These are phyloP conservation scores for Collybiopsis confluens DNA, from an alignment of 768 basidiomycete species.

Conservation along the genomic window DNA sequence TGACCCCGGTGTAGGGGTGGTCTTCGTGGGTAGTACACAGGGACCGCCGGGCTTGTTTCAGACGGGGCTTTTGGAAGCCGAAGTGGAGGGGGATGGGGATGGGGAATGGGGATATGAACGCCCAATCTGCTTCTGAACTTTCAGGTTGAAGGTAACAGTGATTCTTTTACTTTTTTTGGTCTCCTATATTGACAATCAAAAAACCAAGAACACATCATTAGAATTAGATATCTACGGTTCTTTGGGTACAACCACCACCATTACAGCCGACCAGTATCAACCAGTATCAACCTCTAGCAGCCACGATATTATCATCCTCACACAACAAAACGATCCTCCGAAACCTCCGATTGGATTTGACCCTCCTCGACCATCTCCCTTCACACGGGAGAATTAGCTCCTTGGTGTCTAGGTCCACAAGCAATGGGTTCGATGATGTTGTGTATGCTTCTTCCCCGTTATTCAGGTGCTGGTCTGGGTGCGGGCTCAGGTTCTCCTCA, in stretches of 20 bases:
- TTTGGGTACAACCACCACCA: slow-evolving; percentile 26
- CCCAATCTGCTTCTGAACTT: too few species aligned
- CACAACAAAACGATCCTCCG: neutral
- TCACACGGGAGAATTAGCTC: slow-evolving; percentile 74
- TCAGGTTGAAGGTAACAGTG: too few species aligned
- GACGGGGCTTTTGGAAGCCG: slow-evolving; percentile 59
- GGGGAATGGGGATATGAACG: slow-evolving; percentile 34
- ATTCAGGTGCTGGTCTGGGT: too few species aligned
- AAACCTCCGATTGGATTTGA: too few species aligned
- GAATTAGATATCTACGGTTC: slow-evolving; percentile 31
- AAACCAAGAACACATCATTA: slow-evolving; percentile 19
- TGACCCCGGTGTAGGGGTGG: slow-evolving; percentile 46
- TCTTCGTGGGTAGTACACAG: slow-evolving; percentile 80
- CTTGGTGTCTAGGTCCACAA: slow-evolving; percentile 68
- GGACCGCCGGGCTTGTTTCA: slow-evolving; percentile 78
- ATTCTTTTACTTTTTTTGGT: slow-evolving; percentile 9
- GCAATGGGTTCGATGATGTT: slow-evolving; percentile 66
- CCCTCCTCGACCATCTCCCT: slow-evolving; percentile 69
- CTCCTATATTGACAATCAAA: too few species aligned
- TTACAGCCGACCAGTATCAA: too few species aligned
- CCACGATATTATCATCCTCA: neutral
- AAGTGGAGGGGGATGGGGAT: slow-evolving; percentile 47
- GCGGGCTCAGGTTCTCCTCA: too few species aligned
- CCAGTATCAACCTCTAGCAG: neutral
- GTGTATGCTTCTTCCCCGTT: too few species aligned